Percentiles rank a stretch among this genome's conserved stretches.
phyloP scores from a whole-genome alignment of 1,284 basidiomycete genomes.

The Cutaneotrichosporon cyanovorans region DNA sequence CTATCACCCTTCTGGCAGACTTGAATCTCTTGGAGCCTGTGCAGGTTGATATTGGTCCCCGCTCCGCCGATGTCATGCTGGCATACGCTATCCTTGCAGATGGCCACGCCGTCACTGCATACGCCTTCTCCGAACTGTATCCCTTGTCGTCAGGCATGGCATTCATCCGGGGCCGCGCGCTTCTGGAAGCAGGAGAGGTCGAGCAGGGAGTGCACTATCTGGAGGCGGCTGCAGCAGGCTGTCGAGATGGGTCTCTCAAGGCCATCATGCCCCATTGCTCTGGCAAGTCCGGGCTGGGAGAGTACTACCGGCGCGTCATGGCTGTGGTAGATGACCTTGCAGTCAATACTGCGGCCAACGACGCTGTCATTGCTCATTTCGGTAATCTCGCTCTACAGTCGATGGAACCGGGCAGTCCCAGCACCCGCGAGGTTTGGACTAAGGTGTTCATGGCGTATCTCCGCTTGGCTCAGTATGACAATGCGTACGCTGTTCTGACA shows the following conservation, averaged over 20 bases:
- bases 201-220: constrained; percentile 67
- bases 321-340: constrained; percentile 59
- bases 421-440: constrained; percentile 64
- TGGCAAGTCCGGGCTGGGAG: constrained; percentile 56
- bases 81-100: constrained; percentile 61
- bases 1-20: constrained; percentile 14
- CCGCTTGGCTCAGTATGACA: constrained; percentile 66
- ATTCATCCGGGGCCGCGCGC: constrained; percentile 64
- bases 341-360: constrained; percentile 25
- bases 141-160: constrained; percentile 66
- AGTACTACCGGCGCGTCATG: constrained; percentile 71
- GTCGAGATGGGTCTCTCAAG: constrained; percentile 52
- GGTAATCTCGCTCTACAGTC: constrained; percentile 63
- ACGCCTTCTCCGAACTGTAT: constrained; percentile 63
- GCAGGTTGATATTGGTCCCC: constrained; percentile 27
- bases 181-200: constrained; percentile 60
- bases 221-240: constrained; percentile 62
- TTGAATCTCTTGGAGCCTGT: constrained; percentile 11
- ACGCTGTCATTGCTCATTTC: constrained; percentile 63
- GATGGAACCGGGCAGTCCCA: constrained; percentile 39
- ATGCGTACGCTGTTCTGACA: constrained; percentile 73
- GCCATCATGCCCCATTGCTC: constrained; percentile 57
- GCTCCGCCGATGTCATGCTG: constrained; percentile 56
- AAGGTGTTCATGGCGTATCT: constrained; percentile 69
- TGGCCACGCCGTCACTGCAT: constrained; percentile 58